Evolutionary conservation across 228 moss, liverwort and hornwort genomes (phyloP).

Genomic region (Sphagnum magellanicum): DNA sequence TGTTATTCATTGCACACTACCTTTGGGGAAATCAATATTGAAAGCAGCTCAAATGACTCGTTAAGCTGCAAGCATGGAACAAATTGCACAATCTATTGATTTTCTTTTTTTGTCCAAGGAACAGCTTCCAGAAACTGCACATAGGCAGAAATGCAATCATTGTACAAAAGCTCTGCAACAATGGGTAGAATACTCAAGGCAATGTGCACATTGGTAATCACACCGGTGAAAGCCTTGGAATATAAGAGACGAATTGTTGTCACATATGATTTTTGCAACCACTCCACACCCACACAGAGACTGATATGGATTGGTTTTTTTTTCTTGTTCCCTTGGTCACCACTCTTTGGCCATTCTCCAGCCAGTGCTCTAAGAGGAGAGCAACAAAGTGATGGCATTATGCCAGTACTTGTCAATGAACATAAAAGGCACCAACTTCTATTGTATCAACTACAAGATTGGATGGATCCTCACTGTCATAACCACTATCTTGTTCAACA

Average conservation of each 20-base stretch:
- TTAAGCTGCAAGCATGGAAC: constrained; percentile 68
- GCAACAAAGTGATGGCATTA: constrained; percentile 83
- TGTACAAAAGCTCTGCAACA: constrained; percentile 73
- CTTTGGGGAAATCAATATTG: constrained; percentile 65
- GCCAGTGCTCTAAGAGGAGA: constrained; percentile 75
- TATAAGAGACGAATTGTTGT: constrained; percentile 70
- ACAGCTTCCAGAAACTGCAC: constrained; percentile 74
- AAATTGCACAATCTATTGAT: constrained; percentile 58
- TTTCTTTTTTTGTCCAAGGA: constrained; percentile 74
- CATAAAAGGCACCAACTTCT: constrained; percentile 17
- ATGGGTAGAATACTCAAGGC: constrained; percentile 66
- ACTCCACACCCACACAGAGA: constrained; percentile 35
- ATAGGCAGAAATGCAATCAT: constrained; percentile 67
- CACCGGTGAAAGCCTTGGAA: constrained; percentile 51
- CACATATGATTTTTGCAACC: constrained; percentile 34
- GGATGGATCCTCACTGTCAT: constrained; percentile 12
- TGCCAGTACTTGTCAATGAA: constrained; percentile 55
- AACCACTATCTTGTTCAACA: neutral
- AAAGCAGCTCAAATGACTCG: constrained; percentile 58
- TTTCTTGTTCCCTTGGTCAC: constrained; percentile 1
- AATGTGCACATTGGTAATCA: constrained; percentile 43
- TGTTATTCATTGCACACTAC: constrained; percentile 16
- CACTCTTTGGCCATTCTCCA: constrained; percentile 3
- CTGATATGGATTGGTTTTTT: constrained; percentile 36
- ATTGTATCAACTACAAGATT: constrained; percentile 1